Conservation (phyloP, 2,329 filamentous ascomycete genomes). For the Rhinocladiella mackenziei region DNA sequence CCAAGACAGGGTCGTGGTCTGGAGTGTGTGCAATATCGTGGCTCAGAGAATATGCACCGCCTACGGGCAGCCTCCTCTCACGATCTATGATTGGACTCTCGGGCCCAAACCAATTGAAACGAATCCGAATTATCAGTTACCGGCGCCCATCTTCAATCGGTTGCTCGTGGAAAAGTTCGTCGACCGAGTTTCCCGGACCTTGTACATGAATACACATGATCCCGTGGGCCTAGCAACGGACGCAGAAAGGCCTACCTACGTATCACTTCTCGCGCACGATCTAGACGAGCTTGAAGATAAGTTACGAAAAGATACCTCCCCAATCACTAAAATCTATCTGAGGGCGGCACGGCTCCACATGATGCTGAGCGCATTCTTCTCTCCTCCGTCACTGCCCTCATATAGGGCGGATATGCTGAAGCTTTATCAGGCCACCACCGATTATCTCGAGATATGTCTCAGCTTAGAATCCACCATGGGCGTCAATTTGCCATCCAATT, state of each 20-base stretch:
- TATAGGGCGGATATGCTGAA: conserved; percentile 45
- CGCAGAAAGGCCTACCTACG: conserved; percentile 43
- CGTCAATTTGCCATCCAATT: conserved; percentile 31
- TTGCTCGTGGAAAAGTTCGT: conserved; percentile 57
- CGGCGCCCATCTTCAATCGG: conserved; percentile 49
- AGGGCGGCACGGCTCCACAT: conserved; percentile 47
- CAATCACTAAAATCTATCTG: conserved; percentile 47
- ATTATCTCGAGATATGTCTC: conserved; percentile 47
- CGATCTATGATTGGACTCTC: conserved; percentile 57
- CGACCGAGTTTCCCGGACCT: conserved; percentile 53
- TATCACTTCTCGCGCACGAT: conserved; percentile 45
- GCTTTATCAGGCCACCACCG: conserved; percentile 45
- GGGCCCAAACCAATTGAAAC: conserved; percentile 40
- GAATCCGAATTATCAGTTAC: conserved; percentile 48
- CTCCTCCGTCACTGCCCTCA: conserved; percentile 44
- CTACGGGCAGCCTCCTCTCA: conserved; percentile 63
- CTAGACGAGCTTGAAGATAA: conserved; percentile 53
- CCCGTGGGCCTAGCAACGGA: conserved; percentile 50
- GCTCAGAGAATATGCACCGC: conserved; percentile 65
- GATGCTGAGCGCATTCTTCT: conserved; percentile 49
- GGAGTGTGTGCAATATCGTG: conserved; percentile 65
- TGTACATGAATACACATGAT: conserved; percentile 55
- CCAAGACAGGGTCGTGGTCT: conserved; percentile 61
- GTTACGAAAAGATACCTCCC: conserved; percentile 39
- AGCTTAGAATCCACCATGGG: conserved; percentile 41